These are phyloP conservation scores for Rosa multiflora DNA, from an alignment of 306 rosid species.

Conservation along the genomic window DNA sequence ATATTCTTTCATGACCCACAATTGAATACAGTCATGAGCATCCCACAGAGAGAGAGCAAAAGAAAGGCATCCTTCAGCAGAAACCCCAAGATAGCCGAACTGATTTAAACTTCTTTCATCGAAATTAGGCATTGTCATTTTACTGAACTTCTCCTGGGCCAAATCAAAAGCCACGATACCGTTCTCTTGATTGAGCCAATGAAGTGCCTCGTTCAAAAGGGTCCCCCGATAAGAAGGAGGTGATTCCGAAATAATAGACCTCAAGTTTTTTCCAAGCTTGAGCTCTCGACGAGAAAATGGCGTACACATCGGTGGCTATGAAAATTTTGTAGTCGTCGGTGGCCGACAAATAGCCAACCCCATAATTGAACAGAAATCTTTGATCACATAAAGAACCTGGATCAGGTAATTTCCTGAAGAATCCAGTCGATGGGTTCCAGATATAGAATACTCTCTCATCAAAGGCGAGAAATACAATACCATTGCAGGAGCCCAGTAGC, in stretches of 20 bases:
- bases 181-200: background rate
- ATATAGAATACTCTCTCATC: background rate
- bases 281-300: background rate
- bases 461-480: background rate
- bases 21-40: background rate
- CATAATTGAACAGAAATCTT: background rate
- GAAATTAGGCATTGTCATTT: background rate
- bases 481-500: background rate
- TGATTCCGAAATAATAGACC: background rate
- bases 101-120: background rate
- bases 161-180: background rate
- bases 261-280: background rate
- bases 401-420: background rate
- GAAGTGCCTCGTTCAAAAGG: slow-evolving; percentile 5
- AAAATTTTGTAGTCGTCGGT: background rate
- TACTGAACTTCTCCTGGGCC: background rate
- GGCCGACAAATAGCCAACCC: slow-evolving; percentile 2
- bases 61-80: background rate
- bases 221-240: background rate
- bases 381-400: accelerated
- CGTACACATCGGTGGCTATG: background rate
- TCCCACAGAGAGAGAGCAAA: no score
- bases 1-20: slow-evolving; percentile 5
- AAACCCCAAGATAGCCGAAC: background rate
- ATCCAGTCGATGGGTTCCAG: slow-evolving; percentile 2